Evolutionary conservation across 768 basidiomycete species (phyloP).

Genomic region (Kwoniella heveanensis): DNA sequence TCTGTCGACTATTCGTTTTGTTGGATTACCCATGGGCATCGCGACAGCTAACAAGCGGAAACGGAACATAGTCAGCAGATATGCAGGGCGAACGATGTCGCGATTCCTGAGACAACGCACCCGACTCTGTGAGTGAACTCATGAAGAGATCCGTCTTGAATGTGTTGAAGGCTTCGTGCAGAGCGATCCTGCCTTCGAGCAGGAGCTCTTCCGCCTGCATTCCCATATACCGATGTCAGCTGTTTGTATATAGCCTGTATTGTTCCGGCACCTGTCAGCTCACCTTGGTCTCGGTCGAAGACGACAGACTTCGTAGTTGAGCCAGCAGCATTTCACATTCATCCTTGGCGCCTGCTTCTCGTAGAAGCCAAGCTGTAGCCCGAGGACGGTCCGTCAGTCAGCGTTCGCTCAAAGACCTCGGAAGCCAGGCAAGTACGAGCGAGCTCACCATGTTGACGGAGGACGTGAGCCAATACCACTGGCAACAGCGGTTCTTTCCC

Average conservation of each 20-base stretch:
- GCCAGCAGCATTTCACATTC: constrained; percentile 64
- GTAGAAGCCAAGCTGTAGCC: constrained; percentile 30
- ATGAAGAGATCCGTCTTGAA: constrained; percentile 86
- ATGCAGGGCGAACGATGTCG: too few relatives aligned
- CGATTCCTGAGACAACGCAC: too few relatives aligned
- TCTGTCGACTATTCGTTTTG: constrained; percentile 25
- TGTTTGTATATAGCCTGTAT: not conserved
- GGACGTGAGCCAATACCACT: constrained; percentile 35
- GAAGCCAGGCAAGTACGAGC: not conserved
- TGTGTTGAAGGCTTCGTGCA: constrained; percentile 74
- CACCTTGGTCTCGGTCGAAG: constrained; percentile 22
- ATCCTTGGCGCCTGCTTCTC: constrained; percentile 27
- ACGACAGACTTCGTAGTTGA: constrained; percentile 61
- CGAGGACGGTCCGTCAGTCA: not conserved
- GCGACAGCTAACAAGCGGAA: constrained; percentile 74
- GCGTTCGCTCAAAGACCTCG: not conserved
- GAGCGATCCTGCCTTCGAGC: constrained; percentile 73
- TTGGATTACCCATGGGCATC: constrained; percentile 69
- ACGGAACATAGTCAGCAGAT: not conserved
- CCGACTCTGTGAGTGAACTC: constrained; percentile 85
- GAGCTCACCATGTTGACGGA: constrained; percentile 47
- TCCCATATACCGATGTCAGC: not conserved
- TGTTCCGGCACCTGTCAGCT: not conserved
- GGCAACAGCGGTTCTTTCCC: constrained; percentile 39
- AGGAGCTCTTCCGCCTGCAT: constrained; percentile 72